These are phyloP conservation scores for Scleromitrula shiraiana DNA, from an alignment of 2,329 filamentous ascomycete genomes.

Conservation along the genomic window DNA sequence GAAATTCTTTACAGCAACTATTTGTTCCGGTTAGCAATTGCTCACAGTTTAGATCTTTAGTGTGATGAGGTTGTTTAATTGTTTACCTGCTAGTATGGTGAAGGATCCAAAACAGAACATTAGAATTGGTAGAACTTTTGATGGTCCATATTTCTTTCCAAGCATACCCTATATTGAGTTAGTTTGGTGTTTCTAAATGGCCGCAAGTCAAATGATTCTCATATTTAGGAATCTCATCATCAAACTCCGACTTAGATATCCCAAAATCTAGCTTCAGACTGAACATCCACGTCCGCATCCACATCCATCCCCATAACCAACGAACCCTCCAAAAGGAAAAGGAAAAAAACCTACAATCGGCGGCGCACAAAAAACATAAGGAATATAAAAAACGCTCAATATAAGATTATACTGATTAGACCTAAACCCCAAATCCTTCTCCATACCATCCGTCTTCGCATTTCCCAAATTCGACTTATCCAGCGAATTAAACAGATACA, in stretches of 20 bases:
- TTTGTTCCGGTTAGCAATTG: not conserved
- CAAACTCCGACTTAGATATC: no score
- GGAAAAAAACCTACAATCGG: slow-evolving; percentile 36
- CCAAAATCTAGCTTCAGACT: no score
- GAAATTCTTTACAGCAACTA: slow-evolving; percentile 49
- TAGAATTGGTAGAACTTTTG: slow-evolving; percentile 54
- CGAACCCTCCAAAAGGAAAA: not conserved
- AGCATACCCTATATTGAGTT: slow-evolving; percentile 48
- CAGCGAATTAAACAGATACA: slow-evolving; percentile 40
- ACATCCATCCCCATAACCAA: no score
- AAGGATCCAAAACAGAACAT: slow-evolving; percentile 62
- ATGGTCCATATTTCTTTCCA: slow-evolving; percentile 60
- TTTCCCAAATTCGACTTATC: slow-evolving; percentile 48
- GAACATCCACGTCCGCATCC: no score
- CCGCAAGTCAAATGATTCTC: no score
- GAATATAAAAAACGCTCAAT: slow-evolving; percentile 65
- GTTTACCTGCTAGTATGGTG: slow-evolving; percentile 39
- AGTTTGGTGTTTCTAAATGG: no score
- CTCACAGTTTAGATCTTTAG: not conserved
- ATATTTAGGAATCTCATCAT: no score
- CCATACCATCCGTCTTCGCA: slow-evolving; percentile 39
- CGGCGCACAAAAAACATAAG: slow-evolving; percentile 63
- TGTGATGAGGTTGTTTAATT: not conserved
- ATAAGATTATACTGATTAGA: slow-evolving; percentile 61
- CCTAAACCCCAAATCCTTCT: slow-evolving; percentile 49